A percentile compares a stretch with the other conserved stretches of the same genome.
These are phyloP conservation scores for Scheffersomyces stambukii DNA, from an alignment of 1,139 yeast genomes.

Conservation along the genomic window DNA sequence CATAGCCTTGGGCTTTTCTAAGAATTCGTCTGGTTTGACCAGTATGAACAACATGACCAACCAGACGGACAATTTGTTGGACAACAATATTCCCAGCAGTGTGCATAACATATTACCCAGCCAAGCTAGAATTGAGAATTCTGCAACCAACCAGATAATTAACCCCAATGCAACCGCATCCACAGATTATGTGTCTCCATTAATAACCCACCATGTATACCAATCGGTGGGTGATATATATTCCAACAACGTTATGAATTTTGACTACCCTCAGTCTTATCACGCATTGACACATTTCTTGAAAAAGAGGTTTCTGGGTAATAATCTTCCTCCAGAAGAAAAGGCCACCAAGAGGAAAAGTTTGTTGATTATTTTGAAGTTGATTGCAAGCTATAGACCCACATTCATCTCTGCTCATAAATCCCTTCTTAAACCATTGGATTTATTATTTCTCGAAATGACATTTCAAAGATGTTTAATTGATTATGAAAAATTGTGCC, in stretches of 20 bases:
- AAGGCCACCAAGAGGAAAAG: constrained; percentile 37
- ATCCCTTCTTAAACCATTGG: constrained; percentile 58
- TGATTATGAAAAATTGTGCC: constrained; percentile 60
- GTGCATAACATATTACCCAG: too few species aligned
- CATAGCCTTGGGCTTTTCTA: constrained; percentile 35
- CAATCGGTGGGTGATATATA: constrained; percentile 66
- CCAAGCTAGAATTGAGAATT: constrained; percentile 2
- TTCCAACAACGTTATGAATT: constrained; percentile 49
- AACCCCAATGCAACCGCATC: constrained; percentile 6
- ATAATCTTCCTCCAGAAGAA: constrained; percentile 25
- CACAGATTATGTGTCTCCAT: constrained; percentile 46
- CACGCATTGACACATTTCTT: constrained; percentile 57
- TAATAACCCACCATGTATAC: constrained; percentile 55
- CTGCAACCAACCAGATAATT: constrained; percentile 7
- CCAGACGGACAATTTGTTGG: constrained; percentile 13
- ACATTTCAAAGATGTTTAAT: constrained; percentile 64
- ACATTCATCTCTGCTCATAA: constrained; percentile 72
- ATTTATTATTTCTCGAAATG: constrained; percentile 61
- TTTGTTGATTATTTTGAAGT: constrained; percentile 53
- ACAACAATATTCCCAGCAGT: constrained; percentile 10
- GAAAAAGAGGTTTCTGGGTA: constrained; percentile 48
- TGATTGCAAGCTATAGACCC: constrained; percentile 69
- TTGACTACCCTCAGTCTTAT: constrained; percentile 66
- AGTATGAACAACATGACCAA: constrained; percentile 10
- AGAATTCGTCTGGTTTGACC: constrained; percentile 9